Conservation (phyloP, 495 filamentous ascomycete species). For the Penicillium atrosanguineum region DNA sequence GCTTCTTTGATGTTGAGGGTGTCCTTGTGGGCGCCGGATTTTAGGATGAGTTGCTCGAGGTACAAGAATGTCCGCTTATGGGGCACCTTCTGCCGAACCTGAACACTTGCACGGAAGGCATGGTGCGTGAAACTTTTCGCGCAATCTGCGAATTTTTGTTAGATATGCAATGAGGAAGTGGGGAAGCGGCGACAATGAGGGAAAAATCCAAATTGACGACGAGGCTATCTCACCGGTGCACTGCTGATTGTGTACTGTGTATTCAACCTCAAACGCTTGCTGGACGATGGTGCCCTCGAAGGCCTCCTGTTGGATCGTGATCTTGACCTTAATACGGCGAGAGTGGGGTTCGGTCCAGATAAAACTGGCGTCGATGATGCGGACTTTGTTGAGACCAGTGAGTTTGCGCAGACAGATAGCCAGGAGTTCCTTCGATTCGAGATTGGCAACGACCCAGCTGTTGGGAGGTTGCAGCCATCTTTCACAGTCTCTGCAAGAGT, state of each 20-base stretch:
- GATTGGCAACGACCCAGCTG: constrained; percentile 77
- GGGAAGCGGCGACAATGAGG: too few species aligned
- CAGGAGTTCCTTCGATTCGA: constrained; percentile 84
- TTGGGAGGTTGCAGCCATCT: constrained; percentile 86
- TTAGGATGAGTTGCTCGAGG: constrained; percentile 94
- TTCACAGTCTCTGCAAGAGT: constrained; percentile 88
- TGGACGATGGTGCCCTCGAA: constrained; percentile 77
- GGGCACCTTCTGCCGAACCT: constrained; percentile 93
- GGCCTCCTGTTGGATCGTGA: constrained; percentile 82
- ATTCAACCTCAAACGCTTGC: constrained; percentile 92
- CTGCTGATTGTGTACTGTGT: constrained; percentile 82
- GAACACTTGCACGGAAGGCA: constrained; percentile 81
- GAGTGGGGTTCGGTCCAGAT: constrained; percentile 99
- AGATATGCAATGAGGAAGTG: too few species aligned
- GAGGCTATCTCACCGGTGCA: constrained; percentile 38
- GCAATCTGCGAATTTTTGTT: not conserved
- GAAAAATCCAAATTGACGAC: too few species aligned
- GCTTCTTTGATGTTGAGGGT: constrained; percentile 96
- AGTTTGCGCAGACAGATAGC: constrained; percentile 85
- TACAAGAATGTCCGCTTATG: constrained; percentile 97
- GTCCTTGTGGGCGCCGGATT: constrained; percentile 87
- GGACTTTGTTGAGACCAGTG: constrained; percentile 75
- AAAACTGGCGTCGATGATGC: constrained; percentile 92
- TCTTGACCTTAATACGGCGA: constrained; percentile 82
- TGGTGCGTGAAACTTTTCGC: constrained; percentile 78